Percentiles rank a stretch among this genome's conserved stretches.
Evolutionary conservation across 2,329 filamentous ascomycete species (phyloP).

Genomic region (Talaromyces sp.): DNA sequence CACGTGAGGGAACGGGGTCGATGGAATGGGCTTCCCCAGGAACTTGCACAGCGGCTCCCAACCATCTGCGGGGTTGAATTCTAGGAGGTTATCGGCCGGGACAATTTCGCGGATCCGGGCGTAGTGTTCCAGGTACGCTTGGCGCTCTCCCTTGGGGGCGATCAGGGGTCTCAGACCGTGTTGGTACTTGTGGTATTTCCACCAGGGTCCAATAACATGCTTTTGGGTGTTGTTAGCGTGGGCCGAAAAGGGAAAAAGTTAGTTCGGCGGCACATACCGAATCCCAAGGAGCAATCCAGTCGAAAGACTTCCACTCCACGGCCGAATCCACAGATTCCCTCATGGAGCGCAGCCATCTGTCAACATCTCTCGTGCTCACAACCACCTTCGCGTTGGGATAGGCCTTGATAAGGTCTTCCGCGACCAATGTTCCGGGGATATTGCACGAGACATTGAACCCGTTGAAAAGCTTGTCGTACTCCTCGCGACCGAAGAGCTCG

Average conservation of each 20-base stretch:
- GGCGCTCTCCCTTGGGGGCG: neutral
- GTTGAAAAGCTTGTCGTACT: slow-evolving; percentile 53
- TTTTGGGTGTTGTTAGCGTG: neutral
- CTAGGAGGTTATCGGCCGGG: slow-evolving; percentile 38
- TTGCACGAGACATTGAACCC: neutral
- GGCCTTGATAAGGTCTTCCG: slow-evolving; percentile 8
- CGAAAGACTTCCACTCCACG: too few species aligned
- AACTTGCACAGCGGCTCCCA: slow-evolving; percentile 47
- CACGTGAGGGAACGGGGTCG: slow-evolving; percentile 38
- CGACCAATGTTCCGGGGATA: neutral
- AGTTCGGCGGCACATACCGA: too few species aligned
- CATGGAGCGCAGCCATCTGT: slow-evolving; percentile 8
- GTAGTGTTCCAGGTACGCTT: slow-evolving; percentile 8
- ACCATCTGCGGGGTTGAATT: slow-evolving; percentile 41
- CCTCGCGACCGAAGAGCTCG: slow-evolving; percentile 56
- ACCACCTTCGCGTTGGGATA: slow-evolving; percentile 11
- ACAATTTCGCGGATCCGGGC: slow-evolving; percentile 25
- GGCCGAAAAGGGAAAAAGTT: neutral
- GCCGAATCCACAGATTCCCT: neutral
- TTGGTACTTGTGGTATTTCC: too few species aligned
- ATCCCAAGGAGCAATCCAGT: too few species aligned
- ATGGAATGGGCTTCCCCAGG: slow-evolving; percentile 23
- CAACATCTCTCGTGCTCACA: slow-evolving; percentile 7
- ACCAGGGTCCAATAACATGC: too few species aligned
- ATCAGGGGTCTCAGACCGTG: too few species aligned